phyloP scores from a whole-genome alignment of 768 basidiomycete species.

The Mycena albidolilacea region DNA sequence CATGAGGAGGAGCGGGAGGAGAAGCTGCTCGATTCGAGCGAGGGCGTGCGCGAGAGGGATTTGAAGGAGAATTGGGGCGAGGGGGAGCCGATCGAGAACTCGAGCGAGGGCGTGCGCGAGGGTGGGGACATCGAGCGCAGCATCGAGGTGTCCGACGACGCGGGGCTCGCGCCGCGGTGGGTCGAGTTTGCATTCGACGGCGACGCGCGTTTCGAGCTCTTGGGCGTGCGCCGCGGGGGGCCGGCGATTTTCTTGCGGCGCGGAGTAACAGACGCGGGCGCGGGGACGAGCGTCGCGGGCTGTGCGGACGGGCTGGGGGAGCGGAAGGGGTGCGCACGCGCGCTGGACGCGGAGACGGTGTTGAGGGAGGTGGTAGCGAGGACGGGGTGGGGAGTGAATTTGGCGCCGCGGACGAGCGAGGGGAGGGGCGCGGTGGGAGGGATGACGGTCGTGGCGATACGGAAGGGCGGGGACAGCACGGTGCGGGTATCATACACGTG shows the following conservation, averaged over 20 bases:
- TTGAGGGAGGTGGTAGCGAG: slow-evolving; percentile 29
- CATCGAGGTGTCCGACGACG: slow-evolving; percentile 24
- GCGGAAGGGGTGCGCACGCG: slow-evolving; percentile 39
- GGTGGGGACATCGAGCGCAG: slow-evolving; percentile 22
- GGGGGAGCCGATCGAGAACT: slow-evolving; percentile 24
- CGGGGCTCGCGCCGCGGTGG: slow-evolving; percentile 31
- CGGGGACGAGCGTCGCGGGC: slow-evolving; percentile 11
- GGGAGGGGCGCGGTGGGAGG: slow-evolving; percentile 14
- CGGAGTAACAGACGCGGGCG: not conserved
- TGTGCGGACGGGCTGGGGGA: slow-evolving; percentile 38
- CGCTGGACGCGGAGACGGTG: slow-evolving; percentile 24
- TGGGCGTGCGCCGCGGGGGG: slow-evolving; percentile 32
- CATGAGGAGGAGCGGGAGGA: slow-evolving; percentile 28
- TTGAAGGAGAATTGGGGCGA: not conserved
- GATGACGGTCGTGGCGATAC: slow-evolving; percentile 11
- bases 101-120: slow-evolving; percentile 34
- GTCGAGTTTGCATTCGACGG: not conserved
- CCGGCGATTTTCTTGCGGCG: slow-evolving; percentile 30
- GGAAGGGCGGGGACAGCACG: slow-evolving; percentile 24
- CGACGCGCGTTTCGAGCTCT: slow-evolving; percentile 17
- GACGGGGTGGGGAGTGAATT: slow-evolving; percentile 8
- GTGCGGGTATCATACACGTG: slow-evolving; percentile 15
- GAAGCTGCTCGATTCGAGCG: slow-evolving; percentile 29
- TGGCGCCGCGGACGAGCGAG: slow-evolving; percentile 24
- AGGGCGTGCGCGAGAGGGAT: slow-evolving; percentile 30